Evolutionary conservation across 768 basidiomycete genomes (phyloP), one percentile per base, ranked within the genome.

Genomic region (Cystobasidium onofrii): DNA sequence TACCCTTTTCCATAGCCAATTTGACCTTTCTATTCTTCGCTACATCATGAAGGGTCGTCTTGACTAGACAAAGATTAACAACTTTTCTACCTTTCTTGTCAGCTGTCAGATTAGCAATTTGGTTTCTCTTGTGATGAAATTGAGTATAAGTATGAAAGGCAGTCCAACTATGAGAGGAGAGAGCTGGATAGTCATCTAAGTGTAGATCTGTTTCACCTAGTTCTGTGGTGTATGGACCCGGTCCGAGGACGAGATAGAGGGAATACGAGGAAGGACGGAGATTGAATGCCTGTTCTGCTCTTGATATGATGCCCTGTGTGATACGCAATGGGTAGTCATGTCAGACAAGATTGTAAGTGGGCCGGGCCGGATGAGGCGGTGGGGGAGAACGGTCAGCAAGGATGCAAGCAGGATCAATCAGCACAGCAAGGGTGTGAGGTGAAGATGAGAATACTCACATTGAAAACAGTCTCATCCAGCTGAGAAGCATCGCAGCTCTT

Each of bases 231-330:
- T 54, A 33, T 31, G 41, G 43, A 2, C 44, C 65, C 13, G 29
- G 29, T 18, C 41, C 46, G 31, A 67, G 65, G 43, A 67, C 46
- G 50, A 67, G 65, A 23, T 52, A 46, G 44, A 67, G 44, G 9
- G 41, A 50, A 31, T 71, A 71, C 20, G 52, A 36, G 2, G 33
- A 34, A 1, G 50, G 25, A 17, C 27, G 50, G n/a, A 71, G 54
- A 29, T 55, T 55, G 43, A 71, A 71, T n/a, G 69, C 31, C 29
- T 71, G 69, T 44, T 71, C 69, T 27, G 69, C 69, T 33, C 69
- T 46, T 23, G 69, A 9, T 23, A 71, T 60, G 69, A 71, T 60
- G 54, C 69, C 69, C 69, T 71, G 55, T 52, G 54, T 18, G 27
- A 18, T 52, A 13, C n/a, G 4, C 34, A 34, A 36, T 10, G 27